Base-by-base conservation (phyloP, 148 eudicot species). In the Rhododendron kiyosumense region DNA sequence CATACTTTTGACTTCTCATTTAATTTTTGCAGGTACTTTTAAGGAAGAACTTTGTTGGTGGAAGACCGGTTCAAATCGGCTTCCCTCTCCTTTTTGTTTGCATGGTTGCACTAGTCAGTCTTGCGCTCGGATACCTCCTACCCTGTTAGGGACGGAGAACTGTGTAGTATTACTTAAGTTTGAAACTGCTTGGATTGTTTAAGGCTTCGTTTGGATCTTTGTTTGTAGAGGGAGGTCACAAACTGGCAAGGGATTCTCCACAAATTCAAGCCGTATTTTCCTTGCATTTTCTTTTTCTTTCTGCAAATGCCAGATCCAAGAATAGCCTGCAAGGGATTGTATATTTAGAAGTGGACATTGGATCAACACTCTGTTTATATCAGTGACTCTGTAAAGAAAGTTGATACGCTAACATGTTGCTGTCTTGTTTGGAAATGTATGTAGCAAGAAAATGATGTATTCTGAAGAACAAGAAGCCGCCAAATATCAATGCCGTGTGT, bases 41-140 rank as follows among this genome's bases (percentile, higher is more conserved):
- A 81, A 91, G 87, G 88, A 85, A 88, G 71, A 87, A 46, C 78
- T 74, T 79, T 22, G 82, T 79, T 22, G 82, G 84, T 12, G 85
- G 52, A 17, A 90, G 87, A 87, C 84, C 76, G n/a, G 90, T 90
- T 75, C 91, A 91, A 76, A 84, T 89, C 32, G 96, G 96, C 7
- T 94, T 91, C 65, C 96, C 96, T 41, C 83, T 94, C 17, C 85
- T 91, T 73, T 94, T 87, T 87, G 92, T 94, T 36, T 91, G 92
- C 80, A 90, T 90, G 94, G 93, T 93, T 63, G 93, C 93, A 1
- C 76, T 94, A 38, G 87, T 91, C 81, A 84, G 93, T 86, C 80
- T 91, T 77, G 41, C 90, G 74, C 67, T 90, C 26, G 96, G 96
- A 75, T 91, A 90, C 84, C 69, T 85, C 84, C 78, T 93, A 87